Percentiles rank a stretch among this genome's conserved stretches.
phyloP scores from a whole-genome alignment of 306 rosid species.

The Vicia faba region DNA sequence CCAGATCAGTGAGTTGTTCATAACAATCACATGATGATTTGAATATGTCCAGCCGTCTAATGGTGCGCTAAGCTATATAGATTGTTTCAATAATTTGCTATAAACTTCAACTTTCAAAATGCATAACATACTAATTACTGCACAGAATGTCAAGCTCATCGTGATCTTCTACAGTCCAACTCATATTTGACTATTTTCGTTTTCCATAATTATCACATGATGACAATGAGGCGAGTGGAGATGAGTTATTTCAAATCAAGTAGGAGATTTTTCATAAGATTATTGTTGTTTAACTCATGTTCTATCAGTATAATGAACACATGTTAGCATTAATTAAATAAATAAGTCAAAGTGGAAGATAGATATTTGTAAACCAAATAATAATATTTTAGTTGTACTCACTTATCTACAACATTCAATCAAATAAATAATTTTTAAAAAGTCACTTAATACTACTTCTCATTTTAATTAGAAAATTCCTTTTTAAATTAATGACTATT shows the following conservation, averaged over 20 bases:
- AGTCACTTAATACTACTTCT: background rate
- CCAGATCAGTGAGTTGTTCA: constrained; percentile 5
- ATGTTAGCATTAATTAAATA: too few species aligned
- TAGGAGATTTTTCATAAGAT: too few species aligned
- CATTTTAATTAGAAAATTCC: background rate
- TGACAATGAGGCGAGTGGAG: background rate
- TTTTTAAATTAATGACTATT: background rate
- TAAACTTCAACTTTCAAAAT: constrained; percentile 24
- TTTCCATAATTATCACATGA: constrained; percentile 19
- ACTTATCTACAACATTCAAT: background rate
- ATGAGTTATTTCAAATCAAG: too few species aligned
- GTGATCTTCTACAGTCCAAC: constrained; percentile 28
- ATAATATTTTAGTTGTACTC: background rate
- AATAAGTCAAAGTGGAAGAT: background rate
- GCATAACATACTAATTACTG: background rate
- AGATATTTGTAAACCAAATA: too few species aligned
- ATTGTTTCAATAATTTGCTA: background rate
- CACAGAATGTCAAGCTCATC: constrained; percentile 26
- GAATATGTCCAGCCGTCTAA: constrained; percentile 12
- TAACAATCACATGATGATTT: constrained; percentile 27
- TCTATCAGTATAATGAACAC: too few species aligned
- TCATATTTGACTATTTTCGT: background rate
- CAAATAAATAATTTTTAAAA: too few species aligned
- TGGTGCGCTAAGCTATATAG: background rate
- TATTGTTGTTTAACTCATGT: too few species aligned